Evolutionary conservation across 371 early-diverging fungal genomes (phyloP), one percentile per base, ranked within the genome.

Genomic region (Mortierella sp.): DNA sequence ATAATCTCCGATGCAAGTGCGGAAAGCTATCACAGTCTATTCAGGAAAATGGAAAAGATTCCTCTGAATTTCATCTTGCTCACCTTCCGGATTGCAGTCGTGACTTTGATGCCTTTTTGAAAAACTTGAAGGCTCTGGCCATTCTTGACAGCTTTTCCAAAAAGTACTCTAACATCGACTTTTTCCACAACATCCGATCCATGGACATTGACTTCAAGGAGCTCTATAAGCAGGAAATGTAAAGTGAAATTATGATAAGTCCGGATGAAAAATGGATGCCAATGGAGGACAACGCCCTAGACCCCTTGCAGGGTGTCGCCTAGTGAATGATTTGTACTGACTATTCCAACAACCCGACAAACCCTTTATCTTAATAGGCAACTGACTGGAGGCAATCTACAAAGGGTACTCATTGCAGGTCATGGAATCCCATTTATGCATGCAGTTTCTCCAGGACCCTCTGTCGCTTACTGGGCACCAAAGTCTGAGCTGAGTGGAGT

Each of bases 341-440:
- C 9, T 37, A 37, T 37, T 5, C 37, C 37, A 37, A 37, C 37
- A 5, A 9, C 9, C 9, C 9, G 3, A 37, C 37, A 5, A 9
- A 37, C 3, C 9, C 9, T 37, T 19, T 30, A 12, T 37, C 7
- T 12, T 21, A 60, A 11, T 64, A 83, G 83, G 62, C 37, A 73
- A 14, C 48, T 81, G 16, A 48, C 74, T 26, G 62, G 71, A 19
- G 67, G 72, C 12, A 75, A 88, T 50, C 56, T 84, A 16, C 70
- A 70, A 25, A 66, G 61, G n/a, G 82, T 87, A 0, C 62, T 89
- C 16, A 77, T 82, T 61, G 83, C 87, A 65, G 89, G 88, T 0
- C 89, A 87, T 53, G 89, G 89, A 46, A 74, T 89, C 9, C 89
- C 89, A 14, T 80, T 80, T 57, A 75, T 82, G 18, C 84, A 89